Conservation (phyloP, 345 rosid genomes). For the Linum tenue region DNA sequence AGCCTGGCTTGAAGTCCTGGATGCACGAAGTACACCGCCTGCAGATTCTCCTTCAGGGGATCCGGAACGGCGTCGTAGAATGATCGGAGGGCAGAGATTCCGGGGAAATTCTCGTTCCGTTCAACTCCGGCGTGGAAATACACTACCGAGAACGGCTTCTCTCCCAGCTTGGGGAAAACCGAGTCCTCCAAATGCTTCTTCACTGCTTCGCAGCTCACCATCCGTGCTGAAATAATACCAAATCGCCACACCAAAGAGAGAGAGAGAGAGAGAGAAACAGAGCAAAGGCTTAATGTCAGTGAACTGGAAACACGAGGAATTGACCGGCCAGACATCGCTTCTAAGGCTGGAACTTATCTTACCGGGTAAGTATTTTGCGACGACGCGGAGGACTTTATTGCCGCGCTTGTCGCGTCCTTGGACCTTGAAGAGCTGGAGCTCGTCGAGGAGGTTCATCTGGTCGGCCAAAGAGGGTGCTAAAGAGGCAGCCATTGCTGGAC, state of each 20-base stretch:
- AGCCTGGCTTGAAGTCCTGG: slow-evolving; percentile 44
- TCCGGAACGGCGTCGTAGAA: slow-evolving; percentile 39
- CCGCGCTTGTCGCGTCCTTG: slow-evolving; percentile 69
- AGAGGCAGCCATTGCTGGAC: slow-evolving; percentile 3
- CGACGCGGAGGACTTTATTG: slow-evolving; percentile 49
- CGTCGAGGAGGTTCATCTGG: slow-evolving; percentile 28
- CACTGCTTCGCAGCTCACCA: slow-evolving; percentile 30
- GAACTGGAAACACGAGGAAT: too few relatives aligned
- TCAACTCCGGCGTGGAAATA: slow-evolving; percentile 45
- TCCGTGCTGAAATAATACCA: slow-evolving; percentile 26
- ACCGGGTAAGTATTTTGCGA: slow-evolving; percentile 62
- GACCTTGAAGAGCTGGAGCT: slow-evolving; percentile 55
- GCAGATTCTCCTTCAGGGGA: slow-evolving; percentile 27
- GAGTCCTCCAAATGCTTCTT: slow-evolving; percentile 41
- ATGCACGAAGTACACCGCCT: slow-evolving; percentile 49
- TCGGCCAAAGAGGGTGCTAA: slow-evolving; percentile 11
- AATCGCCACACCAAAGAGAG: too few relatives aligned
- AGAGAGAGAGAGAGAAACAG: too few relatives aligned
- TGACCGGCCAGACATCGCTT: too few relatives aligned
- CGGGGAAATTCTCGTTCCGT: slow-evolving; percentile 44
- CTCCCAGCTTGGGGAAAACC: slow-evolving; percentile 30
- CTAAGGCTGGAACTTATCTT: too few relatives aligned
- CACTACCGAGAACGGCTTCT: slow-evolving; percentile 36
- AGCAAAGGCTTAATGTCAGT: too few relatives aligned
- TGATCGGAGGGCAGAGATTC: slow-evolving; percentile 38